Base-by-base conservation (phyloP, 441 rosid species). In the Adansonia rubrostipa region DNA sequence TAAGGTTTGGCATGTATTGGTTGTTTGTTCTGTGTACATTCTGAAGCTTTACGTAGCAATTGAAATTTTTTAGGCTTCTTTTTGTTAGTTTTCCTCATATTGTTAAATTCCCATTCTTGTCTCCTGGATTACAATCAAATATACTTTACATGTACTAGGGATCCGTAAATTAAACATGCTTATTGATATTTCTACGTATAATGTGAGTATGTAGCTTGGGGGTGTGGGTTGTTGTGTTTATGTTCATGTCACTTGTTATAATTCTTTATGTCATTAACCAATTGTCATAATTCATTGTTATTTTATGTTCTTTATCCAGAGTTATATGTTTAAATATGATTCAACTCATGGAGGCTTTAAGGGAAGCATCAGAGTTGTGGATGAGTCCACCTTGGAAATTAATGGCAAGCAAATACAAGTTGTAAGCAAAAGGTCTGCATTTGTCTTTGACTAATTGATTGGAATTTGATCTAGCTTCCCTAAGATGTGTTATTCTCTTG, bases 291-390 rank as follows among this genome's bases (percentile, higher is more conserved):
- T 77, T 78, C 13, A 75, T 33, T 71, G 17, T 48, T 22, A 71
- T 62, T 7, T 58, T 19, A 75, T 75, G 51, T 24, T 64, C 78
- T 53, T 71, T 85, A 56, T 80, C 47, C 89, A 96, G 99, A 94
- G 96, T 84, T 96, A 96, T 86, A 94, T 96, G 99, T 80, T 94
- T 74, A 96, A 92, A 87, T 96, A 93, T 51, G 98, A 96, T 84
- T 96, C 99, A 24, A 96, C 99, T 78, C 99, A 96, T 79, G 98
- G 98, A 73, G 84, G 83, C 84, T 93, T 88, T 81, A 84, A 88
- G 63, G 99, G 94, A 82, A 82, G 84, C 78, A 80, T 96, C 82
- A 87, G 79, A 65, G 99, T 92, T 66, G 68, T 96, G 84, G 94
- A 96, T 75, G 88, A 85, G 3, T 89, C 97, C 81, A 94, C 92